Conservation (phyloP, 2,329 filamentous ascomycete genomes). For the Piedraia hortae region DNA sequence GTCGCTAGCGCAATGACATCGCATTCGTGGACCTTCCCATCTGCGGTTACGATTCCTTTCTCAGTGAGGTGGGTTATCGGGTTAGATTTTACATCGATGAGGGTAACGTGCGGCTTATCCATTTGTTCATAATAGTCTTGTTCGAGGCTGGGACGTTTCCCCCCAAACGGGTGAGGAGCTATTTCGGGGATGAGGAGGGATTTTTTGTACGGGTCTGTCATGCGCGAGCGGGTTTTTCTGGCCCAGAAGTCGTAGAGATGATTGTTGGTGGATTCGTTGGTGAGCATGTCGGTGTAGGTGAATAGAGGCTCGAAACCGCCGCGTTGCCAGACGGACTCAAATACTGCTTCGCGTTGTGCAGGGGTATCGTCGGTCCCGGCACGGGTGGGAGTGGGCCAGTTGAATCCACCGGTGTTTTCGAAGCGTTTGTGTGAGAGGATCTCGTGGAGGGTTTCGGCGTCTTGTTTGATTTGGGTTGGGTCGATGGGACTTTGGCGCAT, state of each 20-base stretch:
- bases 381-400: constrained; percentile 4
- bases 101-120: constrained; percentile 17
- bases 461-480: constrained; percentile 12
- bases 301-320: constrained; percentile 22
- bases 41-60: constrained; percentile 16
- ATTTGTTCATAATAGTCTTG: constrained; percentile 21
- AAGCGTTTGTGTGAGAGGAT: constrained; percentile 16
- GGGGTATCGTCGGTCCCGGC: constrained; percentile 20
- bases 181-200: constrained; percentile 17
- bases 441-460: constrained; percentile 2
- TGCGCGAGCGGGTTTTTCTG: constrained; percentile 17
- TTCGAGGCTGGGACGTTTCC: constrained; percentile 18
- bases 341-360: constrained; percentile 10
- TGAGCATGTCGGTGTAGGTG: constrained; percentile 26
- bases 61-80: constrained; percentile 17
- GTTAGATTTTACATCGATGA: constrained; percentile 18
- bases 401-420: constrained; percentile 4
- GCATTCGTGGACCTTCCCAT: constrained; percentile 16
- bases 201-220: constrained; percentile 16
- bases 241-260: constrained; percentile 20
- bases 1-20: constrained; percentile 19
- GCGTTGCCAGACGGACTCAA: constrained; percentile 15
- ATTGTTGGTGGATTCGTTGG: constrained; percentile 13
- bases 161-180: constrained; percentile 17
- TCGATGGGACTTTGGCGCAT: constrained; percentile 35